These are phyloP conservation scores for Echeveria elegans DNA, from an alignment of 164 flowering plant species.

Conservation along the genomic window DNA sequence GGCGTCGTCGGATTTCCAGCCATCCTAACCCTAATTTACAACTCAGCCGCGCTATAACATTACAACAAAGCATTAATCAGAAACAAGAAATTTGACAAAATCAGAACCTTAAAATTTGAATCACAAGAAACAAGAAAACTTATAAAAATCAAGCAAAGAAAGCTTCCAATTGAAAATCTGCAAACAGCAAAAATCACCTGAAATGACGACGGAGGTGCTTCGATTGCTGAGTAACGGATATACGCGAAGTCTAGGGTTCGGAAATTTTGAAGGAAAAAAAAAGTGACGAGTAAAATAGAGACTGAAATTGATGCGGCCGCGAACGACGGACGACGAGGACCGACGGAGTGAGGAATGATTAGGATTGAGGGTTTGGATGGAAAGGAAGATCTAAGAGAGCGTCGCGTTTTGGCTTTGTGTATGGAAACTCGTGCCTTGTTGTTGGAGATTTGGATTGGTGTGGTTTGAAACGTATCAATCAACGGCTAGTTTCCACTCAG, in stretches of 20 bases:
- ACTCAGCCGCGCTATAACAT: background rate
- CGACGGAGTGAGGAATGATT: background rate
- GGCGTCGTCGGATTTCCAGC: constrained; percentile 50
- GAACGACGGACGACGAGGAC: background rate
- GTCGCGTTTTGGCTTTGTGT: background rate
- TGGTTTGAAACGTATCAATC: background rate
- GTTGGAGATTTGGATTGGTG: no score
- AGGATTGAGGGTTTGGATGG: background rate
- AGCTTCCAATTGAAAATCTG: background rate
- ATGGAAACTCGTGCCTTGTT: no score
- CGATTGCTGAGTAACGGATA: background rate
- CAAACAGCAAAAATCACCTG: background rate
- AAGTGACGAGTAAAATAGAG: background rate
- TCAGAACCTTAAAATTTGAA: background rate
- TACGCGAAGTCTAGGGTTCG: background rate
- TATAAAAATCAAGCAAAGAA: background rate
- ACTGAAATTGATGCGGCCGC: background rate
- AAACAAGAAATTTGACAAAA: background rate
- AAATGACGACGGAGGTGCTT: background rate
- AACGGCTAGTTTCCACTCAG: background rate
- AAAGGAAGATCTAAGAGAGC: constrained; percentile 7
- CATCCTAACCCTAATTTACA: constrained; percentile 21
- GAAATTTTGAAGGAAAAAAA: no score
- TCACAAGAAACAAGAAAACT: background rate
- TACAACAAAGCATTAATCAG: background rate